Percentiles rank a stretch among this genome's conserved stretches.
phyloP scores from a whole-genome alignment of 306 rosid species.

The Macrotyloma uniflorum region DNA sequence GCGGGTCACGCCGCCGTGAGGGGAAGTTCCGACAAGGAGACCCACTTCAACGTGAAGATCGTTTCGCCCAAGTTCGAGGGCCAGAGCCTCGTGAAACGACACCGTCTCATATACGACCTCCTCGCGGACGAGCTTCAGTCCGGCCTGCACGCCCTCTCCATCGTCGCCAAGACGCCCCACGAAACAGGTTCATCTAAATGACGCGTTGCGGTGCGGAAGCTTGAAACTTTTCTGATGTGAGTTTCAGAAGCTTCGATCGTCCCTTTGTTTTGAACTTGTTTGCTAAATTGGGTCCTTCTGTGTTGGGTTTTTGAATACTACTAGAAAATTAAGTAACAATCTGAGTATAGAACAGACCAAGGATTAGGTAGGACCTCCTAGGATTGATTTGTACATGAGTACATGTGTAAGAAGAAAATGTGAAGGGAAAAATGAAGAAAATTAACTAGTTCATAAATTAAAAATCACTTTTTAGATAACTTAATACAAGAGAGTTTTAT shows the following conservation, averaged over 20 bases:
- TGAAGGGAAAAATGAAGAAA: no score
- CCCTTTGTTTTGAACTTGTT: not conserved
- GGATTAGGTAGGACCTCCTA: not conserved
- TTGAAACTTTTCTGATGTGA: not conserved
- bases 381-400: not conserved
- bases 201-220: not conserved
- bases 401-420: no score
- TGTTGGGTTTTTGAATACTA: not conserved
- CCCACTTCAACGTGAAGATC: constrained; percentile 81
- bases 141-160: constrained; percentile 46
- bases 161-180: constrained; percentile 39
- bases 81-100: constrained; percentile 47
- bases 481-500: no score
- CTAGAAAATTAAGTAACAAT: not conserved
- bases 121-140: constrained; percentile 43
- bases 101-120: constrained; percentile 47
- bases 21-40: constrained; percentile 51
- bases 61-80: constrained; percentile 79
- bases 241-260: constrained; percentile 12
- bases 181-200: constrained; percentile 2
- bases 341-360: not conserved
- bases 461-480: no score
- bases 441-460: no score
- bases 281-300: not conserved
- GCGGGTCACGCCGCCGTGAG: constrained; percentile 81